Evolutionary conservation across 73 alveolate species (phyloP), one percentile per base, ranked within the genome.

Genomic region (Tetrahymena borealis): DNA sequence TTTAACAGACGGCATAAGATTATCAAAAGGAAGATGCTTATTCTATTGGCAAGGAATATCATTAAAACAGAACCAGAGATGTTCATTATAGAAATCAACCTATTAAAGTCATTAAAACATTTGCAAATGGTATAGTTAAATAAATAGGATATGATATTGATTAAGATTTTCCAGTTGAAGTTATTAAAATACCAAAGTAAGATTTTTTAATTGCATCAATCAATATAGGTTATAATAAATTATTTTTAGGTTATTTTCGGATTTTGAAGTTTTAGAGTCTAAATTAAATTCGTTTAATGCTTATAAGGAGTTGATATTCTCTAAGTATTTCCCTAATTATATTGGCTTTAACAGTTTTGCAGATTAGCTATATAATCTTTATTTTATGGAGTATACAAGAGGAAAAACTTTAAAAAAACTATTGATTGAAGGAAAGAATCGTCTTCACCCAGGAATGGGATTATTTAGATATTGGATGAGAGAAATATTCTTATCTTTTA

Each of bases 381-480:
- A 94, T 91, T 94, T 94, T 91, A 91, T 94, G 78, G 97, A 94
- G 40, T 79, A 78, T 42, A 91, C 90, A 33, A 91, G 92, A 42
- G 97, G 97, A 28, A 78, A 90, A 20, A 78, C 78, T 36, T 93
- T 94, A 20, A 94, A 94, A 90, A 79, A 91, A 42, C 35, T 92
- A 13, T 38, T 91, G 0, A 91, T 28, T 33, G 95, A 94, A 7
- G 37, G 41, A 31, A 92, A 93, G 36, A 37, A 91, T 28, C 91
- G 94, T 15, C 36, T 94, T 78, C 94, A 90, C 39, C 94, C 91
- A n/a, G 91, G 39, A 39, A 91, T 42, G 42, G 91, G 91, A 18
- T 78, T 94, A 28, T 94, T 94, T 78, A 94, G 93, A 79, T 94
- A 94, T 91, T 94, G 97, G 97, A 93, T 90, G 77, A 94, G 93